These are phyloP conservation scores for Fusarium scirpi DNA, from an alignment of 2,329 filamentous ascomycete species.

Conservation along the genomic window DNA sequence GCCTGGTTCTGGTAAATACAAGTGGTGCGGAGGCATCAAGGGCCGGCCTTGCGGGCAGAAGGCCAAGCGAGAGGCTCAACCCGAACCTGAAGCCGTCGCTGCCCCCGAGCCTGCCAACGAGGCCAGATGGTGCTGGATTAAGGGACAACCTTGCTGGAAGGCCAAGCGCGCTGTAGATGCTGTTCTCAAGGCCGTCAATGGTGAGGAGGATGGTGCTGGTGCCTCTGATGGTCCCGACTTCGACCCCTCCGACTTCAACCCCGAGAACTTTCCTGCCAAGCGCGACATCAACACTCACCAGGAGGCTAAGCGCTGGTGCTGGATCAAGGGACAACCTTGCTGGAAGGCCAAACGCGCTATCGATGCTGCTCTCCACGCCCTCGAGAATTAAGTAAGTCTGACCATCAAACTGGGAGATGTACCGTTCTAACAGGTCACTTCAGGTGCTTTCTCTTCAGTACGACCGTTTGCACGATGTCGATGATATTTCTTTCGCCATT, in stretches of 20 bases:
- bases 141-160: slow-evolving; percentile 51
- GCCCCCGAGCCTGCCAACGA: slow-evolving; percentile 6
- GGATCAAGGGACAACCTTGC: slow-evolving; percentile 55
- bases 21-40: slow-evolving; percentile 12
- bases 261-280: slow-evolving; percentile 53
- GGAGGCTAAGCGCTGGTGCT: slow-evolving; percentile 48
- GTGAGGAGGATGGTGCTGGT: slow-evolving; percentile 44
- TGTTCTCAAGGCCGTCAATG: slow-evolving; percentile 45
- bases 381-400: slow-evolving; percentile 38
- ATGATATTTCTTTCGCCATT: slow-evolving; percentile 15
- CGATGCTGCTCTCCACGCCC: slow-evolving; percentile 44
- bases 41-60: slow-evolving; percentile 56
- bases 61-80: slow-evolving; percentile 47
- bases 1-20: slow-evolving; percentile 21
- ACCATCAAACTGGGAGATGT: not conserved
- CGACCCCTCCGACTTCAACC: slow-evolving; percentile 39
- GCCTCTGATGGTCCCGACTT: slow-evolving; percentile 42
- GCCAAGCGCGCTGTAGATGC: slow-evolving; percentile 49
- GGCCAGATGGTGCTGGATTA: slow-evolving; percentile 25
- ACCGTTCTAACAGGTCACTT: slow-evolving; percentile 9
- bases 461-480: slow-evolving; percentile 22
- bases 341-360: slow-evolving; percentile 54
- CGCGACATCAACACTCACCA: slow-evolving; percentile 35
- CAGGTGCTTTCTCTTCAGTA: slow-evolving; percentile 9
- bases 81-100: not conserved